These are phyloP conservation scores for Amniculicola lignicola DNA, from an alignment of 495 filamentous ascomycete genomes.

Conservation along the genomic window DNA sequence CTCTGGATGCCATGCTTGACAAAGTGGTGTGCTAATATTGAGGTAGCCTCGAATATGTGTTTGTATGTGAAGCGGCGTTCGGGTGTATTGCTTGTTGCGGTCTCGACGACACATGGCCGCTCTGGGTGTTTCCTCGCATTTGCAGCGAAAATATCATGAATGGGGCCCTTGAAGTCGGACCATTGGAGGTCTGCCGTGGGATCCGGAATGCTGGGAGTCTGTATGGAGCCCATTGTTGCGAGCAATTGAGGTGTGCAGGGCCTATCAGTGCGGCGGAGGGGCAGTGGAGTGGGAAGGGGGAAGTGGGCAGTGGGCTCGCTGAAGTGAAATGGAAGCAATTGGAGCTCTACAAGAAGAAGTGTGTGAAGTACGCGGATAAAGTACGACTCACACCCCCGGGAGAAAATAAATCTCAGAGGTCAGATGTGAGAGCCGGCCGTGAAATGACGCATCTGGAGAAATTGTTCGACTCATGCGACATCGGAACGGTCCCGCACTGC, in stretches of 20 bases:
- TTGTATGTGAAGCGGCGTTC: constrained; percentile 75
- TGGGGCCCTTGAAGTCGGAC: constrained; percentile 75
- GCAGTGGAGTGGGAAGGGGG: not conserved
- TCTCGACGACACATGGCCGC: constrained; percentile 79
- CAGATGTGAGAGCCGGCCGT: not conserved
- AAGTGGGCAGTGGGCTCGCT: not conserved
- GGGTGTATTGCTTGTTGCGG: constrained; percentile 58
- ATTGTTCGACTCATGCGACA: constrained; percentile 20
- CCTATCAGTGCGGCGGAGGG: too few species aligned
- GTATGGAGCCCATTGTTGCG: constrained; percentile 20
- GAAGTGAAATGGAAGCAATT: not conserved
- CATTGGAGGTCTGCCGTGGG: constrained; percentile 54
- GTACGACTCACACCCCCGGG: too few species aligned
- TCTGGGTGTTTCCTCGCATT: constrained; percentile 75
- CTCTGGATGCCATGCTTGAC: constrained; percentile 66
- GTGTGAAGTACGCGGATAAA: too few species aligned
- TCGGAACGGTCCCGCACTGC: not conserved
- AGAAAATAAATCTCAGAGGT: too few species aligned
- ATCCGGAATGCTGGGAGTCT: constrained; percentile 20
- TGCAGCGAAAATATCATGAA: constrained; percentile 72
- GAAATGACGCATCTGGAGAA: not conserved
- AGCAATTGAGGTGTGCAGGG: constrained; percentile 5
- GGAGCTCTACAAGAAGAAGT: not conserved
- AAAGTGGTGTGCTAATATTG: constrained; percentile 75
- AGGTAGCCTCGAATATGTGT: constrained; percentile 84